A percentile compares a stretch with the other conserved stretches of the same genome.
Conservation (phyloP, 306 rosid genomes). For the Lathyrus aphaca region DNA sequence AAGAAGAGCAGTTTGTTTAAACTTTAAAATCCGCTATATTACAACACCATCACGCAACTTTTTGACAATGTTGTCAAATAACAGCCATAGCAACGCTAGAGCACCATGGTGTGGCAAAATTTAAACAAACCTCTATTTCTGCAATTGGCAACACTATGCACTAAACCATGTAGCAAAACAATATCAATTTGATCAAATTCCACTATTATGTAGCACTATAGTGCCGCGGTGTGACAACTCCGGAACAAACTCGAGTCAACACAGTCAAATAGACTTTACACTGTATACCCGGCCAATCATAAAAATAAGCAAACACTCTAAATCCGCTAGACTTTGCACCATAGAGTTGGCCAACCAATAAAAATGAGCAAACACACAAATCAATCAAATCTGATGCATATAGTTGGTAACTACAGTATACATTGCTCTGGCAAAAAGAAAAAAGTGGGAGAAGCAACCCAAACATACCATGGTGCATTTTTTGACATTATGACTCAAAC, state of each 20-base stretch:
- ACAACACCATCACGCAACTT: not conserved
- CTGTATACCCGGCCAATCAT: not conserved
- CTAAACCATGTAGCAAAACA: not conserved
- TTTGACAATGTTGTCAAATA: not conserved
- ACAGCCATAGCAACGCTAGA: not conserved
- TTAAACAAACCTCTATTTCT: not conserved
- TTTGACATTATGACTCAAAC: slow-evolving; percentile 71
- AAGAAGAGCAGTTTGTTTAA: not conserved
- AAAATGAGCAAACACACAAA: not conserved
- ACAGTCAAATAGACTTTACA: slow-evolving; percentile 11
- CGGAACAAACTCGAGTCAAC: not conserved
- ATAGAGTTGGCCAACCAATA: not conserved
- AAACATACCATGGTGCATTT: slow-evolving; percentile 68
- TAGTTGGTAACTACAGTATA: not conserved
- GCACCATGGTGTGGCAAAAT: not conserved
- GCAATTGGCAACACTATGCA: not conserved
- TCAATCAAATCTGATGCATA: not conserved
- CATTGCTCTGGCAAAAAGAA: slow-evolving; percentile 7
- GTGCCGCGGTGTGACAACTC: not conserved
- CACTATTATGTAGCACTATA: not conserved
- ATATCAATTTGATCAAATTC: not conserved
- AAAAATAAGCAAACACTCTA: not conserved
- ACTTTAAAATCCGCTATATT: not conserved
- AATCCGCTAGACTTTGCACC: too few species aligned
- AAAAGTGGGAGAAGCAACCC: not conserved